Conservation (phyloP, 192 early-diverging fungal genomes). For the Globomyces pollinis-pini region DNA sequence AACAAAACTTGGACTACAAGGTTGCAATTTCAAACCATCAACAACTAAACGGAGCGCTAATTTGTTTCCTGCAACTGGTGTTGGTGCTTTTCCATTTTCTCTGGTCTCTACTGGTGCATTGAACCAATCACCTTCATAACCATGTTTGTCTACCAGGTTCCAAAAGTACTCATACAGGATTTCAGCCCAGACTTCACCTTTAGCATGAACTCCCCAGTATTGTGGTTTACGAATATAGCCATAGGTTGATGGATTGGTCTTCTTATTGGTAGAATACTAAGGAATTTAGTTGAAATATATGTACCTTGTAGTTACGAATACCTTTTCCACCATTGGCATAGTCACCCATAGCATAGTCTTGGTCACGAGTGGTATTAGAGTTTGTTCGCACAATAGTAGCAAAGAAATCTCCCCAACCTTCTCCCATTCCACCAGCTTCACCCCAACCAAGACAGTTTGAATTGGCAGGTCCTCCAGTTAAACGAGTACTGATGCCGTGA, state of each 20-base stretch:
- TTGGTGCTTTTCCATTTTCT: background rate
- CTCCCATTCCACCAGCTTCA: conserved; percentile 86
- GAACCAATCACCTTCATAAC: conserved; percentile 44
- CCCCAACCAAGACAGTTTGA: conserved; percentile 80
- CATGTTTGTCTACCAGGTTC: conserved; percentile 48
- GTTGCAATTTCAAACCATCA: conserved; percentile 48
- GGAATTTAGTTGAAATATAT: too few relatives aligned
- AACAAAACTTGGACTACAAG: conserved; percentile 45
- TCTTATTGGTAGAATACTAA: conserved; percentile 72
- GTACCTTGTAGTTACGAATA: conserved; percentile 79
- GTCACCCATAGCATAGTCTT: conserved; percentile 70
- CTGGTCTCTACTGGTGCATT: conserved; percentile 9
- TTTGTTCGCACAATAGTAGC: conserved; percentile 68
- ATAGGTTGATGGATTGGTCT: conserved; percentile 78
- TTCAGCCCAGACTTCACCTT: conserved; percentile 89
- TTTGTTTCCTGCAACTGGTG: conserved; percentile 34
- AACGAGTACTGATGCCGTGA: conserved; percentile 84
- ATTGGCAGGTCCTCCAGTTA: conserved; percentile 91
- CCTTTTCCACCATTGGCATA: conserved; percentile 76
- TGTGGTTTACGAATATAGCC: conserved; percentile 62
- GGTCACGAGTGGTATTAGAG: conserved; percentile 41
- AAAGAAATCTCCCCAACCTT: conserved; percentile 94
- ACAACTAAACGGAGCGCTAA: conserved; percentile 39
- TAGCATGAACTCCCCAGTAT: conserved; percentile 90
- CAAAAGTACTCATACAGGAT: conserved; percentile 65